Evolutionary conservation across 208 protist species (phyloP).

Genomic region (Wallacemonas sp.): DNA sequence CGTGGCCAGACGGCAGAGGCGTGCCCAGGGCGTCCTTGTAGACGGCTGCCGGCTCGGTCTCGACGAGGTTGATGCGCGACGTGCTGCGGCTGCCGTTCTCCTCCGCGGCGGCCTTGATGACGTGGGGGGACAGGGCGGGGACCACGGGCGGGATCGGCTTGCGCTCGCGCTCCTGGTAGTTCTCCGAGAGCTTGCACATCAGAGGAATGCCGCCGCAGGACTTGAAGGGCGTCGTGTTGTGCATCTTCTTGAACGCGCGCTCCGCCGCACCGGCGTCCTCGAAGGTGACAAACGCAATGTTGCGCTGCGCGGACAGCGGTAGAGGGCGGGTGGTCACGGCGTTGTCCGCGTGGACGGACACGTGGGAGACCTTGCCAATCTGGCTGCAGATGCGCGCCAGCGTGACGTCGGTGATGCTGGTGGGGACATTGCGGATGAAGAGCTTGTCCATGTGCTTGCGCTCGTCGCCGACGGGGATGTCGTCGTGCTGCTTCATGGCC

Average conservation of each 20-base stretch:
- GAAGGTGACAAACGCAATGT: constrained; percentile 57
- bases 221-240: constrained; percentile 44
- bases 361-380: constrained; percentile 29
- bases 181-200: constrained; percentile 43
- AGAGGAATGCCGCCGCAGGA: constrained; percentile 45
- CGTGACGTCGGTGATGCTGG: constrained; percentile 23
- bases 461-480: constrained; percentile 28
- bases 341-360: constrained; percentile 40
- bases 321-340: not conserved
- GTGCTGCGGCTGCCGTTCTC: not conserved
- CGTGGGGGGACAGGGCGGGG: not conserved
- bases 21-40: constrained; percentile 17
- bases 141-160: not conserved
- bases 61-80: not conserved
- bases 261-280: constrained; percentile 35
- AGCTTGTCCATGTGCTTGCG: constrained; percentile 44
- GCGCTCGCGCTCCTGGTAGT: constrained; percentile 17
- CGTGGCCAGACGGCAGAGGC: not conserved
- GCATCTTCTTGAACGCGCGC: constrained; percentile 32
- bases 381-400: constrained; percentile 18
- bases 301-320: constrained; percentile 16
- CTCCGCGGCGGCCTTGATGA: not conserved
- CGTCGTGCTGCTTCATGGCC: constrained; percentile 44
- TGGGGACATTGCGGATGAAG: constrained; percentile 57
- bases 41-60: not conserved